phyloP scores from a whole-genome alignment of 2,329 filamentous ascomycete genomes.

The Monosporascus ibericus region DNA sequence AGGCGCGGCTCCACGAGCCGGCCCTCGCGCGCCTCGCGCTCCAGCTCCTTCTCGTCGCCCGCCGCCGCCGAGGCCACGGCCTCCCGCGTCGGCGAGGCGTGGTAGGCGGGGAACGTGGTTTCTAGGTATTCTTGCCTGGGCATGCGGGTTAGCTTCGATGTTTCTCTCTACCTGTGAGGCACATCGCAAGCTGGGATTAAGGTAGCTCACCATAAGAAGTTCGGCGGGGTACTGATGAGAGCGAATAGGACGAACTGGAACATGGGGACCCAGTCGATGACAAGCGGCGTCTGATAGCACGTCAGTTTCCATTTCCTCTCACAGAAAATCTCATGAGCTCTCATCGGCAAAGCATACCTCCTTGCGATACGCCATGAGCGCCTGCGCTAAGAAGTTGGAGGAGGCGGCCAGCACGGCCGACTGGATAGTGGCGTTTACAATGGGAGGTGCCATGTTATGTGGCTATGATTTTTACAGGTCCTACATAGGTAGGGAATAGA shows the following conservation, averaged over 20 bases:
- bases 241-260: conserved; percentile 74
- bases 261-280: conserved; percentile 61
- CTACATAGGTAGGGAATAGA: neutral
- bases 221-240: conserved; percentile 69
- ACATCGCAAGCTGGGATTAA: neutral
- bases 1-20: conserved; percentile 44
- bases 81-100: conserved; percentile 33
- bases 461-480: neutral
- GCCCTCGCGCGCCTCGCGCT: conserved; percentile 28
- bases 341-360: conserved; percentile 38
- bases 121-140: conserved; percentile 72
- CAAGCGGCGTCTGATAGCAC: conserved; percentile 45
- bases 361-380: conserved; percentile 55
- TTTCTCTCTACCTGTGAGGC: neutral
- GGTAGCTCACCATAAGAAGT: conserved; percentile 65
- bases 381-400: conserved; percentile 70
- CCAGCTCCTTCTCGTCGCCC: conserved; percentile 35
- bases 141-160: conserved; percentile 9
- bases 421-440: conserved; percentile 58
- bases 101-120: conserved; percentile 62
- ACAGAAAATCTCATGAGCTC: neutral
- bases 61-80: conserved; percentile 33
- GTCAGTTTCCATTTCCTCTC: conserved; percentile 1
- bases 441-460: conserved; percentile 34
- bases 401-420: conserved; percentile 57